Conservation (phyloP, 371 early-diverging fungal genomes). For the Circinella minor region DNA sequence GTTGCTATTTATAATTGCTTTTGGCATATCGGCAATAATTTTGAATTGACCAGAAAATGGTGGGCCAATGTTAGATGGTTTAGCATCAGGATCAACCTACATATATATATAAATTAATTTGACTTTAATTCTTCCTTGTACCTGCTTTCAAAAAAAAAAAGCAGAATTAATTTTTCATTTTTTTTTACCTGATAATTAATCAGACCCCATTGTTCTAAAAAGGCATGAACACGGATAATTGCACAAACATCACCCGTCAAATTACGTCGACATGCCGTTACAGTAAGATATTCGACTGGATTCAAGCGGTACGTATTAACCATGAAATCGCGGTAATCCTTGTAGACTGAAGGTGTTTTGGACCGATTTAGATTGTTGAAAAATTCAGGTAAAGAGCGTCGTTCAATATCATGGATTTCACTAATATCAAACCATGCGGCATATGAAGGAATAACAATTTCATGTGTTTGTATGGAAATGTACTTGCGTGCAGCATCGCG, state of each 20-base stretch:
- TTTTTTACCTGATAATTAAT: slow-evolving; percentile 95
- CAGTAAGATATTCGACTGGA: slow-evolving; percentile 93
- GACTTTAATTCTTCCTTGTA: background rate
- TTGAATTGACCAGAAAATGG: slow-evolving; percentile 30
- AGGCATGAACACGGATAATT: slow-evolving; percentile 96
- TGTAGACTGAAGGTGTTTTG: slow-evolving; percentile 92
- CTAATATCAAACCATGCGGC: slow-evolving; percentile 93
- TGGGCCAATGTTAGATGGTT: slow-evolving; percentile 66
- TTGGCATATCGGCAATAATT: slow-evolving; percentile 24
- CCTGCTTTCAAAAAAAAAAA: slow-evolving; percentile 11
- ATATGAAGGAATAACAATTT: slow-evolving; percentile 88
- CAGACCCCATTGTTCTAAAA: slow-evolving; percentile 99
- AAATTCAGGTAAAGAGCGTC: slow-evolving; percentile 93
- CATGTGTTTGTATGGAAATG: slow-evolving; percentile 78
- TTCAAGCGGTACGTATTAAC: slow-evolving; percentile 94
- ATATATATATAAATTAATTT: slow-evolving; percentile 33
- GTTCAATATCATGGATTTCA: slow-evolving; percentile 87
- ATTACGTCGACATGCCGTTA: slow-evolving; percentile 95
- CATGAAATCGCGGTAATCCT: slow-evolving; percentile 97
- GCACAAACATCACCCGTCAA: slow-evolving; percentile 97
- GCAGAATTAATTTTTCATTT: background rate
- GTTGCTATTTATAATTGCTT: background rate
- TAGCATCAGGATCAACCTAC: slow-evolving; percentile 87
- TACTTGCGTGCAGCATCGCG: slow-evolving; percentile 70
- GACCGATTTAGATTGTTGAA: slow-evolving; percentile 89